Base-by-base conservation (phyloP, 805 yeast genomes). In the Myxozyma neotropica region DNA sequence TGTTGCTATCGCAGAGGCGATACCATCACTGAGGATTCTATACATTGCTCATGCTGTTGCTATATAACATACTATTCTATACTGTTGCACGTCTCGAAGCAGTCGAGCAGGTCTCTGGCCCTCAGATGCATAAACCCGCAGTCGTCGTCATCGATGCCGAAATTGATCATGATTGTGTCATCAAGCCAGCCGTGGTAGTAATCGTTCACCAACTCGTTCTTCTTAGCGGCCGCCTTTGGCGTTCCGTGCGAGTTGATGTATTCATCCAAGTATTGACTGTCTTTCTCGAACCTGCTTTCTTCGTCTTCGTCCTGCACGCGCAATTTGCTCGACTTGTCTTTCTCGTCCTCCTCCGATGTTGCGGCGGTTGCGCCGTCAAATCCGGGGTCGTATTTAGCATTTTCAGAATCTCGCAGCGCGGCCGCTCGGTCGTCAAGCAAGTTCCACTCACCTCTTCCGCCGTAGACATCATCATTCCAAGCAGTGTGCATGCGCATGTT, bases 181-280 rank as follows among this genome's bases (percentile, higher is more conserved):
- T 59, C 57, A 1, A 61, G 45, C 64, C 64, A 61, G 19, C 64
- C 64, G 43, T 61, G 64, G 23, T 50, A 50, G 29, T 58, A 58
- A 12, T 53, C 24, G 39, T 53, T 58, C 12, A 61, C 64, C 23
- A 58, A 19, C n/a, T 47, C 35, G 29, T 61, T 61, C 26, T 43
- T 38, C 33, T 29, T 29, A 6, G 10, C 10, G 17, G 5, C n/a
- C 24, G 19, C 24, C 13, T 4, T 21, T 7, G 45, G 27, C 26
- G 15, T 17, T 12, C 6, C 45, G 24, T 7, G 45, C 6, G 27
- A 7, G 27, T 17, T 17, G 24, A 33, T n/a, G 19, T 21, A 8
- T 10, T 4, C 52, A n/a, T 53, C 57, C 42, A 38, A 5, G 7
- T 15, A 7, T 15, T 15, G 33, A 10, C 33, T 29, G 33, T 29